Evolutionary conservation across 2,329 filamentous ascomycete genomes (phyloP).

Genomic region (Epicoccum nigrum): DNA sequence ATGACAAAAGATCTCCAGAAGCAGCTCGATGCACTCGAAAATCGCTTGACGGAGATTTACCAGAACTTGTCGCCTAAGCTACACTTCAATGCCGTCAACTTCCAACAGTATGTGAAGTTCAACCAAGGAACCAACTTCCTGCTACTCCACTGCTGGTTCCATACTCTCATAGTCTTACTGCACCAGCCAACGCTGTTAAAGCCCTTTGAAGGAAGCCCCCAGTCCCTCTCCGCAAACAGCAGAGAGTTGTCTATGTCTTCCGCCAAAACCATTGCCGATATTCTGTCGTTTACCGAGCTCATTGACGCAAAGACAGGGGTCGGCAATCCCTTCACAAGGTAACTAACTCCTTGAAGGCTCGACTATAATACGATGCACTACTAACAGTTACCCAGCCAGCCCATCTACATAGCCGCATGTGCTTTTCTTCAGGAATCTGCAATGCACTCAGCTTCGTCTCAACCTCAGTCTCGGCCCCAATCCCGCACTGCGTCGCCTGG

Average conservation of each 20-base stretch:
- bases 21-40: constrained; percentile 77
- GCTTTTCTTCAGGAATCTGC: constrained; percentile 86
- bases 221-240: constrained; percentile 79
- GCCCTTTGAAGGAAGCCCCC: constrained; percentile 71
- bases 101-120: constrained; percentile 79
- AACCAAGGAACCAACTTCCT: constrained; percentile 88
- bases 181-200: constrained; percentile 84
- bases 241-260: constrained; percentile 84
- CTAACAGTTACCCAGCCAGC: constrained; percentile 64
- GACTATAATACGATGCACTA: background rate
- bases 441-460: constrained; percentile 68
- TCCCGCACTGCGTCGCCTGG: constrained; percentile 12
- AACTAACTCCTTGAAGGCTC: background rate
- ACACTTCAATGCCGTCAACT: constrained; percentile 85
- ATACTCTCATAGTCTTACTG: constrained; percentile 81
- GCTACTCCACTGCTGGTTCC: constrained; percentile 86
- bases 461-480: constrained; percentile 65
- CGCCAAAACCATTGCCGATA: constrained; percentile 90
- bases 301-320: constrained; percentile 86
- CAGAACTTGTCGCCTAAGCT: constrained; percentile 76
- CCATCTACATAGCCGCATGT: constrained; percentile 89
- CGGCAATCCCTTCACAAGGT: constrained; percentile 80
- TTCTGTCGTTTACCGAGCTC: constrained; percentile 82
- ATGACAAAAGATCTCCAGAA: constrained; percentile 76
- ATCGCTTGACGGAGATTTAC: constrained; percentile 75